Percentiles rank a stretch among this genome's conserved stretches.
phyloP scores from a whole-genome alignment of 306 rosid species.

The Chamaecrista fasciculata region DNA sequence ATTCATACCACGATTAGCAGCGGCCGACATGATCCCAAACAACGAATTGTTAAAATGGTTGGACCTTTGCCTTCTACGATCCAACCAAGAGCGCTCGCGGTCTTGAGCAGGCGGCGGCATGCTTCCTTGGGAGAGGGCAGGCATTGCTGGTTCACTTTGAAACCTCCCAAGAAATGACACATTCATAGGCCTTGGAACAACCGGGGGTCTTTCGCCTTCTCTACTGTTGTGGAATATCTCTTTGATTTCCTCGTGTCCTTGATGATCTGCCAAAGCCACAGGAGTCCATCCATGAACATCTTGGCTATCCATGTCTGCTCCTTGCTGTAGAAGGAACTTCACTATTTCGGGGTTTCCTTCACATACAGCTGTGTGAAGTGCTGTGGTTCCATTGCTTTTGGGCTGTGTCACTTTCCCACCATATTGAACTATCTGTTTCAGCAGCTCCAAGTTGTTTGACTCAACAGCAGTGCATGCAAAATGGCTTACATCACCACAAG shows the following conservation, averaged over 20 bases:
- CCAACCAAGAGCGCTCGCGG: constrained; percentile 11
- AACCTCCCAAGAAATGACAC: constrained; percentile 24
- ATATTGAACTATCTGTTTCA: constrained; percentile 34
- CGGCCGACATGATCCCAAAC: constrained; percentile 51
- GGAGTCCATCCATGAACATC: constrained; percentile 62
- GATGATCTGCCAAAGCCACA: constrained; percentile 51
- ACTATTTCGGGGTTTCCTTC: constrained; percentile 54
- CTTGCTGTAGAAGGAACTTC: constrained; percentile 49
- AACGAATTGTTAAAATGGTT: constrained; percentile 52
- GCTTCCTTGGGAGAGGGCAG: constrained; percentile 23
- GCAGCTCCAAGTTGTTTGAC: constrained; percentile 49
- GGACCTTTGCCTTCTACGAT: constrained; percentile 34
- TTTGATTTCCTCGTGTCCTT: constrained; percentile 50
- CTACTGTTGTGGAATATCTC: constrained; percentile 31
- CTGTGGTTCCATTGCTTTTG: constrained; percentile 42
- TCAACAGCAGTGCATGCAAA: constrained; percentile 52
- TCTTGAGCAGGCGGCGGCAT: constrained; percentile 16
- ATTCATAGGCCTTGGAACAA: constrained; percentile 13
- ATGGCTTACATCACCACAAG: constrained; percentile 28
- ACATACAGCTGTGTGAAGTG: constrained; percentile 56
- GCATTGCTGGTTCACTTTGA: constrained; percentile 40
- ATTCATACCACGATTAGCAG: constrained; percentile 41
- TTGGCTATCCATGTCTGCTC: constrained; percentile 46
- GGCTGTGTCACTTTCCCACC: constrained; percentile 47
- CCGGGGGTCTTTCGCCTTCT: not conserved